Conservation (phyloP, 768 basidiomycete species). For the Serendipita vermifera region DNA sequence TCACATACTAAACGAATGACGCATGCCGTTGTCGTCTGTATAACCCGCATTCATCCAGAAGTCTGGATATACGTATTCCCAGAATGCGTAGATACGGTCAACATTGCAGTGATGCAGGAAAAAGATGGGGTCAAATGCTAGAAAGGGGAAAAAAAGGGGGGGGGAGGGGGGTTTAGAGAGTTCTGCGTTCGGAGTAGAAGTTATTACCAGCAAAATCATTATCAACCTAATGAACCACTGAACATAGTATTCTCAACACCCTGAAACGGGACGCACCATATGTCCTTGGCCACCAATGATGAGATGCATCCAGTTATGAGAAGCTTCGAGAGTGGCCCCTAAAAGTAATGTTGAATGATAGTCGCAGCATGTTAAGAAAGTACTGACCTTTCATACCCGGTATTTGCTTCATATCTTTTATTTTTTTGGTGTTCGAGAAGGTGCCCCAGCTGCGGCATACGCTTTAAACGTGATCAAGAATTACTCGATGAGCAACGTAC, state of each 20-base stretch:
- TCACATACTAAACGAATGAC: conserved; percentile 20
- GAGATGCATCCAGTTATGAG: conserved; percentile 2
- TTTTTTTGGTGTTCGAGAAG: too few relatives aligned
- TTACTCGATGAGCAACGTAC: too few relatives aligned
- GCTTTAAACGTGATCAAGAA: too few relatives aligned
- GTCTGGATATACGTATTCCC: conserved; percentile 23
- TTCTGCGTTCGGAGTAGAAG: background rate
- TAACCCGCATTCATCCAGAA: conserved; percentile 23
- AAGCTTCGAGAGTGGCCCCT: conserved; percentile 1
- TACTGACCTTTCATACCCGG: too few relatives aligned
- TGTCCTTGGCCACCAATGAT: conserved; percentile 19
- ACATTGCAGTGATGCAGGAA: background rate
- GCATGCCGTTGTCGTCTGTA: conserved; percentile 10
- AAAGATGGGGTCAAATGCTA: background rate
- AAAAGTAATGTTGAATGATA: background rate
- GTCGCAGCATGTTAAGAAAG: too few relatives aligned
- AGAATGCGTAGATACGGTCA: conserved; percentile 17
- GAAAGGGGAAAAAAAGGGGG: background rate
- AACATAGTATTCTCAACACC: background rate
- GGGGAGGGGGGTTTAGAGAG: background rate
- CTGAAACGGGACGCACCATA: background rate
- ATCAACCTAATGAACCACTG: background rate
- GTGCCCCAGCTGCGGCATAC: too few relatives aligned
- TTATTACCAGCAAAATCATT: conserved; percentile 4
- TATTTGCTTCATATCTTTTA: too few relatives aligned